Percentiles rank a stretch among this genome's conserved stretches.
phyloP scores from a whole-genome alignment of 2,329 filamentous ascomycete species.

The Eurotiales sp. region DNA sequence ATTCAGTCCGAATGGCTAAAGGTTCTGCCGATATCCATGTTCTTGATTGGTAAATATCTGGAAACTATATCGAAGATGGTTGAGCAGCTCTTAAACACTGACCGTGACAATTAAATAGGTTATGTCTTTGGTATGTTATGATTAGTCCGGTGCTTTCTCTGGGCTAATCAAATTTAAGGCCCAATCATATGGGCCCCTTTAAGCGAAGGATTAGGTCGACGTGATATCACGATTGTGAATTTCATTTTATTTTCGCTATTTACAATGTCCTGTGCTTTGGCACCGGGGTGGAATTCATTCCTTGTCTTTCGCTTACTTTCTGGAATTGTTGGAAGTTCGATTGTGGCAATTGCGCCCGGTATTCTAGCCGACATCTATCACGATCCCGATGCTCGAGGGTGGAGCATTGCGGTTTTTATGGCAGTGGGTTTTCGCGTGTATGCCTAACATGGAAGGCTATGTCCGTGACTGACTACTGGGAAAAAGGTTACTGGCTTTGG shows the following conservation, averaged over 20 bases:
- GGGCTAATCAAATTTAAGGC: conserved; percentile 13
- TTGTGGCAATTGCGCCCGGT: conserved; percentile 34
- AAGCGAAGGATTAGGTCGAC: conserved; percentile 30
- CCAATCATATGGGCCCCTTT: conserved; percentile 34
- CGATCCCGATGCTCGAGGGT: conserved; percentile 19
- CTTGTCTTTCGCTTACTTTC: conserved; percentile 35
- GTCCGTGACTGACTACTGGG: neutral
- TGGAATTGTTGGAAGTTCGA: conserved; percentile 30
- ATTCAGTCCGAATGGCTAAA: neutral
- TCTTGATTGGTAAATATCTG: neutral
- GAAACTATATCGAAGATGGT: neutral
- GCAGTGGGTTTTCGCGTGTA: conserved; percentile 17
- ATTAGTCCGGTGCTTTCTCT: neutral
- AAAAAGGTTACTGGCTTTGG: conserved; percentile 19
- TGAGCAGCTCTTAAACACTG: neutral
- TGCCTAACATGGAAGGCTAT: no score
- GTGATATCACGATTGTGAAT: conserved; percentile 40
- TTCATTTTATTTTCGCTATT: conserved; percentile 37
- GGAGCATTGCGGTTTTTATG: conserved; percentile 28
- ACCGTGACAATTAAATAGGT: neutral
- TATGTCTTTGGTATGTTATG: neutral
- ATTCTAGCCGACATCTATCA: conserved; percentile 38
- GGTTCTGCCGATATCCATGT: neutral
- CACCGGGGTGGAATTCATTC: conserved; percentile 31
- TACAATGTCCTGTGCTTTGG: conserved; percentile 34